Evolutionary conservation across 176 grass and related monocot genomes (phyloP), one percentile per base, ranked within the genome.

Genomic region (Tillandsia fasciculata): DNA sequence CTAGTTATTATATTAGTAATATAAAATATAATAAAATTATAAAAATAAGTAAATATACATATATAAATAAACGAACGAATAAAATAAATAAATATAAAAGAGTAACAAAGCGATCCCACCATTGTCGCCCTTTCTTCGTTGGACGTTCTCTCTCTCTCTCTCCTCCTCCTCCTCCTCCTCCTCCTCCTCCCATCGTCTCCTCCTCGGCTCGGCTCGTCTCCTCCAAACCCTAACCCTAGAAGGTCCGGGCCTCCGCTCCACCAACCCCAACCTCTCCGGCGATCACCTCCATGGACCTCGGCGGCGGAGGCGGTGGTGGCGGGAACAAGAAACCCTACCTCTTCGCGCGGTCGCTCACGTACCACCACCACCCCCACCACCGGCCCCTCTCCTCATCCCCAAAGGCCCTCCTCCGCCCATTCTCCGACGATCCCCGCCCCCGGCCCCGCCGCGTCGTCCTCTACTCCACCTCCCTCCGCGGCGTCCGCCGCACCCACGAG

Each of bases 401-500:
- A 13, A 89, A 69, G 15, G 67, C 77, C 49, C 70, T 80, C 57
- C 74, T 70, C 13, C 69, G 69, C 12, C 76, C 84, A 51, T 57
- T 82, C 12, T 18, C 77, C 0, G 88, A 89, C 14, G 91, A 86
- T 29, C 69, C 84, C 14, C 77, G 71, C 11, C 79, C 75, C 58
- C 65, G 77, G 70, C 85, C 88, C 66, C 81, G 91, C 73, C 72
- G 76, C 49, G 84, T 97, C 81, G 93, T 97, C 50, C 81, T 97
- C 17, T 97, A 90, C 76, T 83, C 76, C 65, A 97, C 93, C 49
- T 92, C 93, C 59, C 86, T 96, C 75, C 88, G 92, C 49, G 85
- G 92, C 11, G 80, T 96, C 69, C 86, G 92, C 48, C 86, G 83
- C 73, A 96, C 92, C 65, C 87, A 88, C 83, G 65, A 87, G 12